Evolutionary conservation across 768 basidiomycete species (phyloP), one percentile per base, ranked within the genome.

Genomic region (Serendipita sp.): DNA sequence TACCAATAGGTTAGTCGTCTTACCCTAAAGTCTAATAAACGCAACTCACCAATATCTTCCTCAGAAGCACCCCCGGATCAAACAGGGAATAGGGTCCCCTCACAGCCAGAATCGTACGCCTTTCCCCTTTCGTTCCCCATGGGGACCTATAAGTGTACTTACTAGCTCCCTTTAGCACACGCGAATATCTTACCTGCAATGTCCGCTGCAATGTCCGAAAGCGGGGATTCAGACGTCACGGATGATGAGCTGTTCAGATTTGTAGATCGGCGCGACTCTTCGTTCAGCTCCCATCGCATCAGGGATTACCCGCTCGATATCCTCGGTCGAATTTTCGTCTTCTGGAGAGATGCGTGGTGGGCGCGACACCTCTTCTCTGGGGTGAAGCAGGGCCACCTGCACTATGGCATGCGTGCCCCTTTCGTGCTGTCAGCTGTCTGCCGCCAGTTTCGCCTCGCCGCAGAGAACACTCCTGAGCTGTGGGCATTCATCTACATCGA

Each of bases 381-480:
- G 17, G 24, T 58, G n/a, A 58, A 58, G 33, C 24, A 31, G 22
- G 53, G 53, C 24, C 53, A 58, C 33, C 26, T n/a, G 22, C 33
- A 58, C 53, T 28, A 26, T 28, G 53, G 53, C 20, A 58, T 58
- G 53, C 33, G 31, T 34, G 53, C 53, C 24, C 53, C 53, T 58
- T 58, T 58, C 33, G 26, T 58, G 24, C 53, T 58, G 17, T 4
- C 53, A 9, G 22, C 53, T 58, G 53, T 58, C 24, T 58, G 53
- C 53, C 53, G 53, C 53, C 11, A 24, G 9, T 58, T 58, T 0
- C 24, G 33, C n/a, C 24, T 24, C 9, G 53, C 33, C 20, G 33
- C 33, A n/a, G 24, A 58, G 9, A n/a, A 9, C 4, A 30, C 53
- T n/a, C 53, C 53, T 24, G 53, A 58, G 4, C 53, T 58, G 17